Evolutionary conservation across 1,139 yeast genomes (phyloP).

Genomic region (Suhomyces yuchorum): DNA sequence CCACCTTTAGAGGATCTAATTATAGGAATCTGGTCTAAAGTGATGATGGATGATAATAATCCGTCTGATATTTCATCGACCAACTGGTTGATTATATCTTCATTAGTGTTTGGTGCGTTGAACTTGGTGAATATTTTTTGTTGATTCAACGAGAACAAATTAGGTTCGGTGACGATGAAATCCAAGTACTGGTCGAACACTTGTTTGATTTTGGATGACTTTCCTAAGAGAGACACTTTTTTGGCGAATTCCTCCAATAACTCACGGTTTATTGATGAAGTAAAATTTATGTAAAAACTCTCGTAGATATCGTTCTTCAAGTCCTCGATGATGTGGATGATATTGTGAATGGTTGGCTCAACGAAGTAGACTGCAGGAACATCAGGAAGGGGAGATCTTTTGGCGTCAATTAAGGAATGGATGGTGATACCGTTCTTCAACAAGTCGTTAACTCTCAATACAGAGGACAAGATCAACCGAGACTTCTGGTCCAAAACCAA

Average conservation of each 20-base stretch:
- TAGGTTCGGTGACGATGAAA: conserved; percentile 90
- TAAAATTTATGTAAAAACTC: conserved; percentile 79
- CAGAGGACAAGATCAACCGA: conserved; percentile 84
- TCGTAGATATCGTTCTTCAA: conserved; percentile 74
- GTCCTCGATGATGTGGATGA: conserved; percentile 69
- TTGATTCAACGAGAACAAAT: conserved; percentile 78
- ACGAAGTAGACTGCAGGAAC: conserved; percentile 94
- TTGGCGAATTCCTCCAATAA: conserved; percentile 88
- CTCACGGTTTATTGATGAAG: conserved; percentile 74
- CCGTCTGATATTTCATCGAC: conserved; percentile 80
- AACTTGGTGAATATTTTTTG: conserved; percentile 65
- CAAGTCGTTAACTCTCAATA: conserved; percentile 85
- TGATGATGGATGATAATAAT: conserved; percentile 73
- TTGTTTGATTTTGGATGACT: conserved; percentile 72
- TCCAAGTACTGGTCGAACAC: conserved; percentile 93
- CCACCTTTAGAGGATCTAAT: conserved; percentile 91
- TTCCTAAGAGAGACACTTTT: conserved; percentile 71
- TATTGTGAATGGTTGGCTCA: conserved; percentile 80
- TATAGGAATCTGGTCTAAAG: conserved; percentile 79
- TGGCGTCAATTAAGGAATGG: conserved; percentile 70
- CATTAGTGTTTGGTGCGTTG: conserved; percentile 71
- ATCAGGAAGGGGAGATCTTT: conserved; percentile 80
- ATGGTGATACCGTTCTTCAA: conserved; percentile 88
- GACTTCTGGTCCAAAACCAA: conserved; percentile 79
- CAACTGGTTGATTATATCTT: conserved; percentile 67